Conservation (phyloP, 1,139 yeast species). For the Meyerozyma smithsonii region DNA sequence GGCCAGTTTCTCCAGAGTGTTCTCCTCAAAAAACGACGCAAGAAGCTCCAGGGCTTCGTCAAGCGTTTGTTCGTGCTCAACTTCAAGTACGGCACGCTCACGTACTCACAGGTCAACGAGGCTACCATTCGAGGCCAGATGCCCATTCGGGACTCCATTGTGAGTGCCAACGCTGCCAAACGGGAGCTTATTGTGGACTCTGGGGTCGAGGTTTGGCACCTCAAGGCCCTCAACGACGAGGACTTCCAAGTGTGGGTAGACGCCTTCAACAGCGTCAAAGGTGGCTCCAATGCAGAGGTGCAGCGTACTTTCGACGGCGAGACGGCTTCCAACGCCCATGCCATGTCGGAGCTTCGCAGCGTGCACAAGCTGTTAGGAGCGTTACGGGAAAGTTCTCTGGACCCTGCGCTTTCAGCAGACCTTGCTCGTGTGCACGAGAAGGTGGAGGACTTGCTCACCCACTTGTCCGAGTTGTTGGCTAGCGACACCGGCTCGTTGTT, state of each 20-base stretch:
- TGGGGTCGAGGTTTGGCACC: constrained; percentile 92
- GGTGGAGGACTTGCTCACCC: not conserved
- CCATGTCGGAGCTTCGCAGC: not conserved
- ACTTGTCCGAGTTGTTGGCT: not conserved
- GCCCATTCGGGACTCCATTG: constrained; percentile 76
- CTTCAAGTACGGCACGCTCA: constrained; percentile 74
- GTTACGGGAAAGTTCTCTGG: not conserved
- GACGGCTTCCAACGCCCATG: not conserved
- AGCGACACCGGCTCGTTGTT: constrained; percentile 25
- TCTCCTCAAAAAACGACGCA: constrained; percentile 70
- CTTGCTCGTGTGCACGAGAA: not conserved
- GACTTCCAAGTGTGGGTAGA: constrained; percentile 82
- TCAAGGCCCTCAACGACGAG: constrained; percentile 59
- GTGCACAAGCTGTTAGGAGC: not conserved
- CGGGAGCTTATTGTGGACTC: constrained; percentile 81
- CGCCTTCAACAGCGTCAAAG: constrained; percentile 57
- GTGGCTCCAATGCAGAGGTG: not conserved
- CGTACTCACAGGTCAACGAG: constrained; percentile 69
- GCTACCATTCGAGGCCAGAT: constrained; percentile 84
- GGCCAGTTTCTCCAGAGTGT: constrained; percentile 71
- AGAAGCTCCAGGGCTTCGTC: constrained; percentile 76
- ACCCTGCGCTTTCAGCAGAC: not conserved
- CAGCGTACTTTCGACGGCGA: not conserved
- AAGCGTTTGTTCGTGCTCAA: constrained; percentile 82
- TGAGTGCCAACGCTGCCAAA: constrained; percentile 69